Conservation (phyloP, 306 rosid species). For the Casuarina glauca region DNA sequence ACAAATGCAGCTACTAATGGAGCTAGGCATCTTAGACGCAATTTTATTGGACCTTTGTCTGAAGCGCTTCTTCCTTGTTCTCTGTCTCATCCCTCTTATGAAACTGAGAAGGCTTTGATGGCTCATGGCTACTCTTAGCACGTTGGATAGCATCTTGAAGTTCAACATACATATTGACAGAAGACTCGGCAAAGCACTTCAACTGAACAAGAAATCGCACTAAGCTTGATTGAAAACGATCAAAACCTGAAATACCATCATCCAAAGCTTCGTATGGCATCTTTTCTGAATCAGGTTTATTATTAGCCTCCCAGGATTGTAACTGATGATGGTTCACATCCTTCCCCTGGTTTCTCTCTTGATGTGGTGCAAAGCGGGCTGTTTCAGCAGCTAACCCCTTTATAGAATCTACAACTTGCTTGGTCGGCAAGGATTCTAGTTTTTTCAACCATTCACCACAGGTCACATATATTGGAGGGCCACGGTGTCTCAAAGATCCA, state of each 20-base stretch:
- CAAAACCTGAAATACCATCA: slow-evolving; percentile 58
- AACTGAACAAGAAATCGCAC: slow-evolving; percentile 51
- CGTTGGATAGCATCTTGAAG: slow-evolving; percentile 43
- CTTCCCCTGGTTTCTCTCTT: slow-evolving; percentile 66
- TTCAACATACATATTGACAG: slow-evolving; percentile 56
- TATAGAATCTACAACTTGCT: slow-evolving; percentile 61
- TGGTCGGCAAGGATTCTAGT: slow-evolving; percentile 34
- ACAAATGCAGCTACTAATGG: slow-evolving; percentile 29
- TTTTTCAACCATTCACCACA: slow-evolving; percentile 67
- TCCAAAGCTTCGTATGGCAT: slow-evolving; percentile 52
- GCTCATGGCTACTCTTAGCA: slow-evolving; percentile 34
- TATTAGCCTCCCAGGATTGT: slow-evolving; percentile 45
- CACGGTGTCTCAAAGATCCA: slow-evolving; percentile 23
- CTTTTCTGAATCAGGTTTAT: slow-evolving; percentile 43
- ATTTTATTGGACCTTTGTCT: slow-evolving; percentile 32
- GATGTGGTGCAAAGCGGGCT: slow-evolving; percentile 58
- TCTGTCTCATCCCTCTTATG: slow-evolving; percentile 20
- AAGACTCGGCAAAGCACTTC: slow-evolving; percentile 55
- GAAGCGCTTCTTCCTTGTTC: slow-evolving; percentile 13
- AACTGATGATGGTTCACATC: slow-evolving; percentile 32
- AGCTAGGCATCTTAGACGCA: too few species aligned
- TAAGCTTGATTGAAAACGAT: slow-evolving; percentile 59
- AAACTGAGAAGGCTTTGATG: slow-evolving; percentile 40
- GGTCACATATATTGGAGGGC: slow-evolving; percentile 75
- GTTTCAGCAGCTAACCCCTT: slow-evolving; percentile 65